Percentiles rank a stretch among this genome's conserved stretches.
Conservation (phyloP, 345 rosid genomes). For the Aegle marmelos region DNA sequence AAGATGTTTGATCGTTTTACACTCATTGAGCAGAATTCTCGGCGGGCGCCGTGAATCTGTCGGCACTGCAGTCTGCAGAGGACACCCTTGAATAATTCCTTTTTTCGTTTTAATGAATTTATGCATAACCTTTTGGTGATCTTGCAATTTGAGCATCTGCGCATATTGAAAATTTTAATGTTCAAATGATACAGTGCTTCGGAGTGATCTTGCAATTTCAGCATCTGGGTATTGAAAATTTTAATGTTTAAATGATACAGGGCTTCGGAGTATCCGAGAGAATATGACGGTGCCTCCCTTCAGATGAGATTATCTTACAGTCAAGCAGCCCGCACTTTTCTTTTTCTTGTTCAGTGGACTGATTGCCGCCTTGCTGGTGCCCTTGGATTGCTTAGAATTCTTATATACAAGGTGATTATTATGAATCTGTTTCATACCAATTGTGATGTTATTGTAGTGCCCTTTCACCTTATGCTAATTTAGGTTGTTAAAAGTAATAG, state of each 20-base stretch:
- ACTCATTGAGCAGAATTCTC: not conserved
- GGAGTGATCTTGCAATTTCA: slow-evolving; percentile 25
- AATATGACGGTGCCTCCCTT: slow-evolving; percentile 82
- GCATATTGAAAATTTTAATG: not conserved
- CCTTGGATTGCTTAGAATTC: slow-evolving; percentile 85
- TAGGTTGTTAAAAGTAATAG: not conserved
- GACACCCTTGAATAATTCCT: not conserved
- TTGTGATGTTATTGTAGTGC: not conserved
- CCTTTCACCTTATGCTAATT: not conserved
- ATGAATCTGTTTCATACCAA: not conserved
- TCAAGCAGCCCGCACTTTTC: slow-evolving; percentile 80
- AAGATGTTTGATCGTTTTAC: not conserved
- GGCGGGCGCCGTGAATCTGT: not conserved
- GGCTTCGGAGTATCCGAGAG: slow-evolving; percentile 87
- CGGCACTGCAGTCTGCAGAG: not conserved
- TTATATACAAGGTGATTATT: slow-evolving; percentile 68
- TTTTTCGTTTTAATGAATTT: not conserved
- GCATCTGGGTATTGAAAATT: not conserved
- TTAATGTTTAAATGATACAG: slow-evolving; percentile 30
- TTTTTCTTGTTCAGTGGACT: slow-evolving; percentile 96
- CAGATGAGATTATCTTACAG: slow-evolving; percentile 96
- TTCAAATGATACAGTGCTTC: slow-evolving; percentile 57
- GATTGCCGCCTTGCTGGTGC: slow-evolving; percentile 88
- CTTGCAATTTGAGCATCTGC: not conserved
- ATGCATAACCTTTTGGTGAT: not conserved